phyloP scores from a whole-genome alignment of 805 yeast species.

The Zygoascus biomembranicola region DNA sequence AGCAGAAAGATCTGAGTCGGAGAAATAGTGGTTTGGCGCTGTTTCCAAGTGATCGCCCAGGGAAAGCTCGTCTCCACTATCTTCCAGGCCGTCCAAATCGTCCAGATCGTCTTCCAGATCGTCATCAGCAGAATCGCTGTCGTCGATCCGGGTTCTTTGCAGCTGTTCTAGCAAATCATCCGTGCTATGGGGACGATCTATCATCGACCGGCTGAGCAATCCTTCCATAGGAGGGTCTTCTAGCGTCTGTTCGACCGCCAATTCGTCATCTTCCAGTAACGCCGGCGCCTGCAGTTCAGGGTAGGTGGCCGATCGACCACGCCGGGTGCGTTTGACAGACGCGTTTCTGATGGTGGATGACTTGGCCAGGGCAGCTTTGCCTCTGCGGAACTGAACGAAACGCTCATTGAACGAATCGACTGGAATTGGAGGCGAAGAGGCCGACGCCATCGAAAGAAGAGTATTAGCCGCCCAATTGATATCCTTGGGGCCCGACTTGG shows the following conservation, averaged over 20 bases:
- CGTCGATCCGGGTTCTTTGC: slow-evolving; percentile 3
- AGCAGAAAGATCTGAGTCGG: slow-evolving; percentile 21
- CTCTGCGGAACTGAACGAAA: slow-evolving; percentile 3
- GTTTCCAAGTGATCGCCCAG: neutral
- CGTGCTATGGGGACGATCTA: neutral
- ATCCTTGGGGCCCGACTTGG: slow-evolving; percentile 18
- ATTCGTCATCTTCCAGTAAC: neutral
- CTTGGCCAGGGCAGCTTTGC: neutral
- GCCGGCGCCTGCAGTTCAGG: neutral
- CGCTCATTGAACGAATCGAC: slow-evolving; percentile 12
- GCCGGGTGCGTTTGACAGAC: neutral
- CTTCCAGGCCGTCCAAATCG: neutral
- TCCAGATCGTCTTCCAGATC: slow-evolving; percentile 5
- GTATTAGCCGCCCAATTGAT: slow-evolving; percentile 20
- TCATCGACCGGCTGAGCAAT: neutral
- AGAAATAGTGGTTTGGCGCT: neutral
- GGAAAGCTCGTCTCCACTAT: neutral
- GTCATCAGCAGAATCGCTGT: slow-evolving; percentile 9
- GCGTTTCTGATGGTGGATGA: neutral
- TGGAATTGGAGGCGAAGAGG: slow-evolving; percentile 23
- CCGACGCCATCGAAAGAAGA: slow-evolving; percentile 14
- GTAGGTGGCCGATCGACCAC: slow-evolving; percentile 3
- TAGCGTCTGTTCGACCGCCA: neutral
- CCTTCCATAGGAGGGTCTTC: neutral
- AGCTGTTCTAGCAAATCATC: slow-evolving; percentile 1